phyloP scores from a whole-genome alignment of 1,139 yeast genomes.

The Diutina ranongensis region DNA sequence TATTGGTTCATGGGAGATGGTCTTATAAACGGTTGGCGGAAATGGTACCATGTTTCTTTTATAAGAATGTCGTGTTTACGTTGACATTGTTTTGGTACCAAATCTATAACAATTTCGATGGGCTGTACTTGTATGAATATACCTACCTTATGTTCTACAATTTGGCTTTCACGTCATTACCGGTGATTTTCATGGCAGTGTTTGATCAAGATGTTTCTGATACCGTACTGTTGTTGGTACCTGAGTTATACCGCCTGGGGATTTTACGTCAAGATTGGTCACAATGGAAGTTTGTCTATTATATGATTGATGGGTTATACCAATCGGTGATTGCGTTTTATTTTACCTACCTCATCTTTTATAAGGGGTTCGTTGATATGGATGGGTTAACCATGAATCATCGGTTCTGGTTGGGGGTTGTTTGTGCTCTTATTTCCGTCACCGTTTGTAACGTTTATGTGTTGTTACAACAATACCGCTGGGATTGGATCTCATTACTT shows the following conservation, averaged over 20 bases:
- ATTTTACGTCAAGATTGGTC: conserved; percentile 44
- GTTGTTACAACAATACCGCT: conserved; percentile 42
- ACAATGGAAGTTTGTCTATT: conserved; percentile 38
- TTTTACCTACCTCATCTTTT: conserved; percentile 42
- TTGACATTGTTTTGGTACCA: conserved; percentile 55
- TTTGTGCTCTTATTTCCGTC: conserved; percentile 37
- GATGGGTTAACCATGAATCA: conserved; percentile 45
- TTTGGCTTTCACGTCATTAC: conserved; percentile 53
- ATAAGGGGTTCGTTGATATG: conserved; percentile 32
- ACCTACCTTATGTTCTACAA: conserved; percentile 55
- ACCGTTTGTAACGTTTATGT: conserved; percentile 43
- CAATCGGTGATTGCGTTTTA: conserved; percentile 46
- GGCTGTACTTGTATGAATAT: conserved; percentile 50
- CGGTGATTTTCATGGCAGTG: conserved; percentile 47
- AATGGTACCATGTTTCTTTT: conserved; percentile 56
- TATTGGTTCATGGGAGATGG: conserved; percentile 57
- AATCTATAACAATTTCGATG: conserved; percentile 45
- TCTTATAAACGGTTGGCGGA: conserved; percentile 50
- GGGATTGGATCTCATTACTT: conserved; percentile 49
- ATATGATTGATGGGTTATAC: conserved; percentile 49
- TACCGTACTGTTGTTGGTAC: conserved; percentile 43
- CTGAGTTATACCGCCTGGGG: conserved; percentile 47
- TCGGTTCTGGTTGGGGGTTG: conserved; percentile 46
- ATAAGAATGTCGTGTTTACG: conserved; percentile 50
- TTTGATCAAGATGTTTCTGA: conserved; percentile 55